Conservation (phyloP, 2,329 filamentous ascomycete genomes). For the Pezicula neosporulosa region DNA sequence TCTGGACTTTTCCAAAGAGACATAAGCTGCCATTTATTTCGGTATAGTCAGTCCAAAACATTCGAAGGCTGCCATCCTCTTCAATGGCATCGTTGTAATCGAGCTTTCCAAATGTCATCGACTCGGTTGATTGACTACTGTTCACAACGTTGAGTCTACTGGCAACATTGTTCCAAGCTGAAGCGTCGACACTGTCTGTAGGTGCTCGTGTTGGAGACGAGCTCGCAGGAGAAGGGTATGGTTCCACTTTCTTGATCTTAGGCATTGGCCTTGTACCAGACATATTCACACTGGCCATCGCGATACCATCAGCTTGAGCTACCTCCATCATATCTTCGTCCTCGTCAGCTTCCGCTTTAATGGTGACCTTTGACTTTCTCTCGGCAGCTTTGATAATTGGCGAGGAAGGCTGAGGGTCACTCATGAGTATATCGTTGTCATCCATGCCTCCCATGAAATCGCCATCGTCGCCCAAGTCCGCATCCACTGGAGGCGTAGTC, state of each 20-base stretch:
- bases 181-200: conserved; percentile 66
- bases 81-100: conserved; percentile 84
- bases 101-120: conserved; percentile 71
- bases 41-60: conserved; percentile 97
- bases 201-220: conserved; percentile 70
- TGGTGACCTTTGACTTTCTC: conserved; percentile 57
- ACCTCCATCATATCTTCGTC: conserved; percentile 87
- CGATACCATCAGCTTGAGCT: conserved; percentile 69
- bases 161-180: conserved; percentile 85
- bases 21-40: conserved; percentile 90
- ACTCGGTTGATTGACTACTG: conserved; percentile 65
- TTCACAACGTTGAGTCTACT: conserved; percentile 82
- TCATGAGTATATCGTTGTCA: conserved; percentile 73
- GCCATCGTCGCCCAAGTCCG: conserved; percentile 54
- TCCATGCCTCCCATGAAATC: conserved; percentile 52
- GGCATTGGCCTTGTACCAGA: conserved; percentile 74
- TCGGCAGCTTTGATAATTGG: conserved; percentile 76
- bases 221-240: conserved; percentile 67
- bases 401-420: conserved; percentile 82
- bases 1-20: conserved; percentile 92
- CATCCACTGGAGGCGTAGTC: conserved; percentile 41
- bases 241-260: conserved; percentile 65
- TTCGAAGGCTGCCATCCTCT: conserved; percentile 82
- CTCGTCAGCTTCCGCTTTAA: conserved; percentile 64
- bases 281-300: conserved; percentile 75